Evolutionary conservation across 345 rosid genomes (phyloP), one percentile per base, ranked within the genome.

Genomic region (Ricinus communis): DNA sequence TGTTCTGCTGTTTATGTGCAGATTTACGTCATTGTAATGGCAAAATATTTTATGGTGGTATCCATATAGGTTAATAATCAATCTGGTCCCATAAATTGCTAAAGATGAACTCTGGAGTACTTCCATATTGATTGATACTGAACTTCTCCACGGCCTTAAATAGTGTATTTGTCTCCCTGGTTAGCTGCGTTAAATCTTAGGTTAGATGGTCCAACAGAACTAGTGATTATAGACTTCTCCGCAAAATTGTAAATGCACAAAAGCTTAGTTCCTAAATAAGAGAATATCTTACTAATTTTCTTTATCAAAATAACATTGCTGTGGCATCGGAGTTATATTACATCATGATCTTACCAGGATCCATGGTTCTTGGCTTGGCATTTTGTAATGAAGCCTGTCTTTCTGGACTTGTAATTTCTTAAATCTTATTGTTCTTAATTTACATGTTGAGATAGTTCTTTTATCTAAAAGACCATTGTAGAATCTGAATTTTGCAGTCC

Each of bases 21-120:
- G 9, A 43, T 46, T 64, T 64, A 36, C n/a, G 45, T 45, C 1
- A 19, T 40, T 55, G 59, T 24, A 13, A n/a, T 21, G 16, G 14
- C 27, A 47, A 18, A 50, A 60, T 45, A 27, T 13, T 11, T 66
- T 49, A 50, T n/a, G 61, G 61, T 67, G 60, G 40, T n/a, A 30
- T 50, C 24, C 19, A 41, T 14, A 30, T 14, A 60, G 53, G 47
- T 40, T 10, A 33, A 31, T 13, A n/a, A 60, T 36, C 25, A 19
- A 60, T 36, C 15, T 60, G 46, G 47, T 33, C 1, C n/a, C 14
- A 13, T 30, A 6, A 47, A n/a, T 18, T 65, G 57, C 2, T 45
- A 21, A 27, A 27, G 47, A 65, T 60, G 25, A 28, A 63, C 50
- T 63, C 52, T 12, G 9, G 47, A 45, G 21, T 9, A 15, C 21